These are phyloP conservation scores for sweet orange (Citrus sinensis) DNA, from an alignment of 345 rosid species.

Conservation along the genomic window DNA sequence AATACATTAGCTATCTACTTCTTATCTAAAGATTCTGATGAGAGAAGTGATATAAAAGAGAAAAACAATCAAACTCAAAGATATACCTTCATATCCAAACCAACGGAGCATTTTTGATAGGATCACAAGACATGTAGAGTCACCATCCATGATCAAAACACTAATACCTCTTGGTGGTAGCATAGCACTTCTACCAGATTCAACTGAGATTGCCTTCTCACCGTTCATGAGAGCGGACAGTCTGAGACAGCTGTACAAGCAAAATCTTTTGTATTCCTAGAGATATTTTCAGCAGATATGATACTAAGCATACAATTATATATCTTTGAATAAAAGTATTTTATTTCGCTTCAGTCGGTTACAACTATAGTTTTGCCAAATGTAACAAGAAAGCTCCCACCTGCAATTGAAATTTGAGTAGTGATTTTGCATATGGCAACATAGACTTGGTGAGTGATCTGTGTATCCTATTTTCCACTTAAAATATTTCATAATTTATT, in stretches of 20 bases:
- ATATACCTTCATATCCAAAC: slow-evolving; percentile 42
- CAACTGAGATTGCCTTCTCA: slow-evolving; percentile 17
- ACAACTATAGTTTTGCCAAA: neutral
- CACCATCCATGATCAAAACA: slow-evolving; percentile 40
- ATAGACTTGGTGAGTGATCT: neutral
- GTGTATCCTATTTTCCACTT: neutral
- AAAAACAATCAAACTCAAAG: neutral
- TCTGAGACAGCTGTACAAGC: neutral
- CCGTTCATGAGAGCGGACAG: slow-evolving; percentile 19
- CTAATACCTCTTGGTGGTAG: slow-evolving; percentile 8
- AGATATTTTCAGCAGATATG: neutral
- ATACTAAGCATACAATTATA: neutral
- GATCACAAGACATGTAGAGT: slow-evolving; percentile 35
- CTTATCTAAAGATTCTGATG: neutral
- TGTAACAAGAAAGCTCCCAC: neutral
- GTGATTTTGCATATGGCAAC: neutral
- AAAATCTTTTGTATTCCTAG: neutral
- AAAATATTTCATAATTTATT: neutral
- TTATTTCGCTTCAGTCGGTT: neutral
- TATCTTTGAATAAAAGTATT: neutral
- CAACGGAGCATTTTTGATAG: slow-evolving; percentile 35
- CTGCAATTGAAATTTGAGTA: neutral
- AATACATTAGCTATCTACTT: neutral
- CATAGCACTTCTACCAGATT: slow-evolving; percentile 6
- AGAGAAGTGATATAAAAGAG: neutral